Evolutionary conservation across 164 flowering plant genomes (phyloP).

Genomic region (Liriodendron chinense): DNA sequence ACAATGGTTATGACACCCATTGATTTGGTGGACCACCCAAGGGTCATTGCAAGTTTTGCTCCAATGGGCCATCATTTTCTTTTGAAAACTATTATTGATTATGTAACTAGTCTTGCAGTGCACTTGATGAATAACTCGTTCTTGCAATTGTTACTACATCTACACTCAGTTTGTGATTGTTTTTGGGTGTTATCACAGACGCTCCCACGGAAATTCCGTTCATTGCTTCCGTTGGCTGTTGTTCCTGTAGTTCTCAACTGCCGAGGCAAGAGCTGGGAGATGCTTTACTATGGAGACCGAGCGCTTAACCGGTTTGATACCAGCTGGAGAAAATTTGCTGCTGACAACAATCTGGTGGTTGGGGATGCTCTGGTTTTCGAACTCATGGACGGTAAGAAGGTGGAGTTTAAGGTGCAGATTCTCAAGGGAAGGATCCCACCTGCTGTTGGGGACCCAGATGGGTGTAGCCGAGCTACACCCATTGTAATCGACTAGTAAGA

Average conservation of each 20-base stretch:
- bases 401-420: constrained; percentile 40
- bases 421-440: constrained; percentile 38
- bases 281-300: constrained; percentile 21
- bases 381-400: constrained; percentile 18
- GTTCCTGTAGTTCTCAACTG: constrained; percentile 27
- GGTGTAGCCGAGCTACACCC: constrained; percentile 18
- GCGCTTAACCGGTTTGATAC: constrained; percentile 10
- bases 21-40: too few species aligned
- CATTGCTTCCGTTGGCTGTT: constrained; percentile 18
- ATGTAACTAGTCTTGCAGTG: too few species aligned
- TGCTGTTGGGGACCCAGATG: constrained; percentile 18
- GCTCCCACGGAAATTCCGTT: constrained; percentile 16
- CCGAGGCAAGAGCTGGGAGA: constrained; percentile 32
- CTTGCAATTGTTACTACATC: too few species aligned
- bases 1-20: too few species aligned
- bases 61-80: too few species aligned
- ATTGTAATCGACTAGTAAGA: constrained; percentile 18
- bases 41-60: too few species aligned
- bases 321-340: constrained; percentile 35
- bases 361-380: constrained; percentile 59
- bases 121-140: too few species aligned
- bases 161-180: too few species aligned
- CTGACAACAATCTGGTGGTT: constrained; percentile 29
- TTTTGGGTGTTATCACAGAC: constrained; percentile 3
- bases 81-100: too few species aligned